phyloP scores from a whole-genome alignment of 2,329 filamentous ascomycete species.

The Sporothrix dimorphospora region DNA sequence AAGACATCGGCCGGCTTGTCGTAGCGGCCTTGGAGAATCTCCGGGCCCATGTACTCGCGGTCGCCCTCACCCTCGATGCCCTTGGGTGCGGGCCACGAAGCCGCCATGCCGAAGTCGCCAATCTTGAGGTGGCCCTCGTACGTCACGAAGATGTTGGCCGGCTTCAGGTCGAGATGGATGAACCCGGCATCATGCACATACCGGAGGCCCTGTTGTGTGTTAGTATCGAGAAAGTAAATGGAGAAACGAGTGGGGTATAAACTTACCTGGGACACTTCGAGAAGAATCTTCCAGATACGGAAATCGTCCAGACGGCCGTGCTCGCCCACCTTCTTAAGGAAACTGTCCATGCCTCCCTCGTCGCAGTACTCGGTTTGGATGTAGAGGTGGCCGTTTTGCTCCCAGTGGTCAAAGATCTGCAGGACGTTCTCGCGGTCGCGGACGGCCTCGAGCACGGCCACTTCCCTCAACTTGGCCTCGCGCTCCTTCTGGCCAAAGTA shows the following conservation, averaged over 20 bases:
- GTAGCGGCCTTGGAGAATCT: constrained; percentile 82
- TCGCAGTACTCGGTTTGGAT: constrained; percentile 98
- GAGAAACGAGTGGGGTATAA: neutral
- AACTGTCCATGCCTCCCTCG: constrained; percentile 85
- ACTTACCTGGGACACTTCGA: constrained; percentile 77
- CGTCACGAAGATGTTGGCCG: constrained; percentile 80
- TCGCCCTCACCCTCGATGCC: constrained; percentile 91
- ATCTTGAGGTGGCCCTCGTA: constrained; percentile 84
- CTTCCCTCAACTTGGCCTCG: constrained; percentile 82
- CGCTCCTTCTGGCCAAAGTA: constrained; percentile 79
- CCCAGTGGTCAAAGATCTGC: constrained; percentile 84
- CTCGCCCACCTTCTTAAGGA: constrained; percentile 78
- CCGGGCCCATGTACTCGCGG: constrained; percentile 92
- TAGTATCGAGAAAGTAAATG: constrained; percentile 35
- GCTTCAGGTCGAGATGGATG: constrained; percentile 83
- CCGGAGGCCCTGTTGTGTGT: constrained; percentile 71
- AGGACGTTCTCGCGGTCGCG: constrained; percentile 83
- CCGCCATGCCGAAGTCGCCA: constrained; percentile 83
- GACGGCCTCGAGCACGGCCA: constrained; percentile 75
- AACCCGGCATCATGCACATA: constrained; percentile 88
- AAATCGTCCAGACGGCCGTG: constrained; percentile 93
- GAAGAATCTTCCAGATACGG: constrained; percentile 95
- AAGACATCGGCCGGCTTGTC: constrained; percentile 94
- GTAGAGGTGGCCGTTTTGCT: constrained; percentile 81
- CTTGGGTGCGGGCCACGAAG: constrained; percentile 72